Evolutionary conservation across 139 green algal species (phyloP), one percentile per base, ranked within the genome.

Genomic region (Coelastrella sp.): DNA sequence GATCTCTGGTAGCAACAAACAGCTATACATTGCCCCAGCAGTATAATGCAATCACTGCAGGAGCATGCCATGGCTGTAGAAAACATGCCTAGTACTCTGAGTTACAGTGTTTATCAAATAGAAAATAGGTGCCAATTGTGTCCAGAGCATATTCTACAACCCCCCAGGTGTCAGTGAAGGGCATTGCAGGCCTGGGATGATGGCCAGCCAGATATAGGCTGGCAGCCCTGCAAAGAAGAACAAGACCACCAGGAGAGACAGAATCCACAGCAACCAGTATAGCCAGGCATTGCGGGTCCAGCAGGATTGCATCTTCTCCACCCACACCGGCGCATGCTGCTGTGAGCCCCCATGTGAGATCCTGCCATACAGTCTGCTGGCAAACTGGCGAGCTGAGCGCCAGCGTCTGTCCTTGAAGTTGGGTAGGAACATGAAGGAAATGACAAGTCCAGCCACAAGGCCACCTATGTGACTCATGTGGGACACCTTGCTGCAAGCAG

Each of bases 381-480:
- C 78, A 7, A 88, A 6, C 51, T 48, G 59, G 32, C 73, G 71
- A 8, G 82, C 85, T 32, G 83, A 79, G 79, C 92, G 87, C 86
- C 85, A 89, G 17, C 89, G 87, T 63, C 90, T 79, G 27, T 82
- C 84, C 9, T 87, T 87, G 30, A 94, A 81, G 78, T 94, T 94
- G 15, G 92, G 93, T 68, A 96, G 87, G 40, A 96, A 91, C 37
- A 93, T 68, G 69, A 96, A 90, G 9, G 86, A 86, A 7, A 89
- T 86, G 38, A 94, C 88, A 30, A 96, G 84, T 60, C 93, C 93
- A 40, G 83, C 91, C 23, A 95, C 45, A 43, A 96, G 89, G 17
- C 93, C 93, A 27, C 93, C 93, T 15, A 96, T 68, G 79, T 96
- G 93, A 23, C 86, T 91, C 60, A 95, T 78, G 81, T 95, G 87